Base-by-base conservation (phyloP, 2,329 filamentous ascomycete species). In the Cryphonectria carpinicola region DNA sequence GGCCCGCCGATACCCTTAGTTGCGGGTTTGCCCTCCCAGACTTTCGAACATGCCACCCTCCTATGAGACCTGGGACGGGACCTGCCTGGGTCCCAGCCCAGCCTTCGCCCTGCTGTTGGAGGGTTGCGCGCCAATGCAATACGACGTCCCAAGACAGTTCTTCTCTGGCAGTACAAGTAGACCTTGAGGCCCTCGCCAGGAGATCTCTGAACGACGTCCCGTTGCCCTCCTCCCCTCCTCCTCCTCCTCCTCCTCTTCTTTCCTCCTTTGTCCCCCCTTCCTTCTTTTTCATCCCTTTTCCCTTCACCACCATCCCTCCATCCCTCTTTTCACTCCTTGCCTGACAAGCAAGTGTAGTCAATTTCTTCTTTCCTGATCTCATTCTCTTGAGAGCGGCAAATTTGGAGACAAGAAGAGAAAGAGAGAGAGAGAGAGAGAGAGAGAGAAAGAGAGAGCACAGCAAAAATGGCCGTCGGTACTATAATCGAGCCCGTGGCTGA, bases 401-500 rank as follows among this genome's bases (percentile, higher is more conserved):
- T 4, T 32, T n/a, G 22, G n/a, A 25, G 52, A 25, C 32, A 5
- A 56, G n/a, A 25, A 28, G 10, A 11, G 52, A 54, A 11, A 28
- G 52, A 54, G 43, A 32, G 32, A 32, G 52, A 54, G 43, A 28
- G 52, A 54, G 43, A 32, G 32, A 32, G 10, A 39, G 37, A 39
- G 37, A 39, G 8, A 39, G 37, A 39, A 11, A 39, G 37, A 39
- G 10, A 54, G 52, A 56, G 56, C 35, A 37, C 63, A 64, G 5
- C 37, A 49, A 69, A 61, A 32, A 69, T 69, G 67, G 67, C 67
- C 28, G 39, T 69, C 60, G 67, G 67, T 49, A 69, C 67, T 19
- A 32, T 69, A 22, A 43, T 69, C 39, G 62, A 69, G 49, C 67
- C 67, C 62, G 62, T 69, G 28, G 67, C 67, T 54, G 67, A 69